phyloP scores from a whole-genome alignment of 306 rosid genomes.

The Abrus pulchellus region DNA sequence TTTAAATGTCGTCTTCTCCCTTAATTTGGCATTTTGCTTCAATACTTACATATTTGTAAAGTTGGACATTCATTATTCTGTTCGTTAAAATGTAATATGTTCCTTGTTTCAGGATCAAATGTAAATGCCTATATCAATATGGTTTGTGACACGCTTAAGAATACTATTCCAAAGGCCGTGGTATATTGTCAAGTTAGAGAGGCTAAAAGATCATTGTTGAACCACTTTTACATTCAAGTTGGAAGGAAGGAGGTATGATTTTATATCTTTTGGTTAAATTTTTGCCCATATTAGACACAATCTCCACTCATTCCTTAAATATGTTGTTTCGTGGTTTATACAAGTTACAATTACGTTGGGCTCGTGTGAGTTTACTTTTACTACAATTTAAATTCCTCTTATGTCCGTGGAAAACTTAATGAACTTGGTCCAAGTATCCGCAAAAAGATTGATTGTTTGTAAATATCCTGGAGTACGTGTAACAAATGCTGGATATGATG shows the following conservation, averaged over 20 bases:
- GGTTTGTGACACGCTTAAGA: slow-evolving; percentile 87
- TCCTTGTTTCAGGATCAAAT: slow-evolving; percentile 80
- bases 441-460: not conserved
- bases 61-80: slow-evolving; percentile 23
- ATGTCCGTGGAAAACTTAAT: slow-evolving; percentile 28
- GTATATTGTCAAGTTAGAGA: slow-evolving; percentile 99
- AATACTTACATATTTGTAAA: slow-evolving; percentile 33
- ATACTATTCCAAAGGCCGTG: slow-evolving; percentile 96
- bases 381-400: slow-evolving; percentile 25
- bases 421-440: not conserved
- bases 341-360: slow-evolving; percentile 18
- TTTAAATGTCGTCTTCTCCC: slow-evolving; percentile 24
- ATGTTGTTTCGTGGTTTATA: slow-evolving; percentile 21
- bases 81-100: slow-evolving; percentile 4
- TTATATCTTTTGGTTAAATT: slow-evolving; percentile 28
- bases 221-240: slow-evolving; percentile 79
- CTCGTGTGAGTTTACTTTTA: slow-evolving; percentile 25
- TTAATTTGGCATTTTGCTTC: slow-evolving; percentile 25
- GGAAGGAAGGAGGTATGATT: slow-evolving; percentile 88
- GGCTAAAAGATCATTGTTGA: slow-evolving; percentile 93
- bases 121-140: slow-evolving; percentile 85
- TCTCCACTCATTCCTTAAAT: slow-evolving; percentile 16
- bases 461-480: slow-evolving; percentile 1
- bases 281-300: slow-evolving; percentile 19
- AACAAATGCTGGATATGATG: not conserved